Evolutionary conservation across 179 eudicot species (phyloP), one percentile per base, ranked within the genome.

Genomic region (Vitellaria paradoxa): DNA sequence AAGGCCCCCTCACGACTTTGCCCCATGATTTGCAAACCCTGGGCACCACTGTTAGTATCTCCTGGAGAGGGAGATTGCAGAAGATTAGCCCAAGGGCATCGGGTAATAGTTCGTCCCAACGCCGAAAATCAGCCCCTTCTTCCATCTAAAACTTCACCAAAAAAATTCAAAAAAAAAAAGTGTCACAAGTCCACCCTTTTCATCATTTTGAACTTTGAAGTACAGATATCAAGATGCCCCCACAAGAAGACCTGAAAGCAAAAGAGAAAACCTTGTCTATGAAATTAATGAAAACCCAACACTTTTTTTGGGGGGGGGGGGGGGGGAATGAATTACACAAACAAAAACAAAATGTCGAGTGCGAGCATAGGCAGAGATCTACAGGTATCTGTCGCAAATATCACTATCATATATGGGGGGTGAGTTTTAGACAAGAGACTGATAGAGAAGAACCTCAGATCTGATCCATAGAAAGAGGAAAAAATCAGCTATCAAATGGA

Each of bases 21-120:
- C 77, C 77, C 97, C 97, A 92, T 20, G 97, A 82, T 79, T 89
- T 91, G 83, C 96, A 92, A 14, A 92, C 93, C 77, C 86, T 81
- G 4, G 97, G 93, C 65, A 92, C 84, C 70, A 91, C 93, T 42
- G 89, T 86, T 0, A 92, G 66, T 14, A 73, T 78, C 64, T 92
- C 96, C 61, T 86, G 81, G 17, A 92, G 88, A 0, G 88, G 69
- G 0, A 92, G 83, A 47, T 89, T 88, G 47, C 78, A 75, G 80
- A 92, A 91, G 40, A 92, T 88, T 50, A 87, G 67, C 70, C 89
- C 96, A 40, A 92, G 86, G 18, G 92, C 90, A 79, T 92, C 96
- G 0, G 96, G 97, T 71, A 92, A 81, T 80, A 91, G 79, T 21
- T 91, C 96, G 69, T 87, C 93, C 97, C 96, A 92, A 3, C 81